phyloP scores from a whole-genome alignment of 2,329 filamentous ascomycete species.

The Stagonosporopsis rhizophila region DNA sequence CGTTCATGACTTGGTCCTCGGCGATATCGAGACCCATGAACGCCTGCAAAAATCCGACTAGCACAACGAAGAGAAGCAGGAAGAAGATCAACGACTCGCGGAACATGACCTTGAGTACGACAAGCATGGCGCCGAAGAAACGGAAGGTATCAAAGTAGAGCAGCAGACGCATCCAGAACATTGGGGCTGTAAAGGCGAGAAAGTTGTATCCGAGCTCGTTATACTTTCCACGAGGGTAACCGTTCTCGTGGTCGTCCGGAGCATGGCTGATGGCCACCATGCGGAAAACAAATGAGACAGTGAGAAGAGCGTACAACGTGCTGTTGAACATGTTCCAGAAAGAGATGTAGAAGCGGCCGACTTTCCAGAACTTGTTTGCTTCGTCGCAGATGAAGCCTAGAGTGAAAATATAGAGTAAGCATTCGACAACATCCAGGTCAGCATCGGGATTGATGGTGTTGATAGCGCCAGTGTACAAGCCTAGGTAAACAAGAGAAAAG shows the following conservation, averaged over 20 bases:
- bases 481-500: conserved; percentile 82
- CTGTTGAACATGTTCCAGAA: conserved; percentile 98
- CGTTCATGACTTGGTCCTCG: conserved; percentile 68
- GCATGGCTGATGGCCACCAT: conserved; percentile 75
- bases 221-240: conserved; percentile 63
- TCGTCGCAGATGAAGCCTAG: conserved; percentile 91
- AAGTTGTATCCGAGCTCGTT: conserved; percentile 93
- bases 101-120: conserved; percentile 81
- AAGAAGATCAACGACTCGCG: conserved; percentile 90
- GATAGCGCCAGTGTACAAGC: conserved; percentile 86
- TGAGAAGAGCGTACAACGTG: conserved; percentile 78
- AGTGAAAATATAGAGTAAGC: conserved; percentile 88
- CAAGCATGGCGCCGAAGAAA: conserved; percentile 98
- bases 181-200: conserved; percentile 87
- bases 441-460: conserved; percentile 90
- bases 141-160: conserved; percentile 92
- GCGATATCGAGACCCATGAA: conserved; percentile 91
- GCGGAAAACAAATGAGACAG: conserved; percentile 78
- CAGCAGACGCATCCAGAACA: conserved; percentile 95
- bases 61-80: conserved; percentile 81
- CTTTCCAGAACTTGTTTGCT: conserved; percentile 87
- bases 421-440: conserved; percentile 83
- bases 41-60: conserved; percentile 87
- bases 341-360: conserved; percentile 86
- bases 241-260: neutral